These are phyloP conservation scores for Ceratocystis cubensis DNA, from an alignment of 2,329 filamentous ascomycete species.

Conservation along the genomic window DNA sequence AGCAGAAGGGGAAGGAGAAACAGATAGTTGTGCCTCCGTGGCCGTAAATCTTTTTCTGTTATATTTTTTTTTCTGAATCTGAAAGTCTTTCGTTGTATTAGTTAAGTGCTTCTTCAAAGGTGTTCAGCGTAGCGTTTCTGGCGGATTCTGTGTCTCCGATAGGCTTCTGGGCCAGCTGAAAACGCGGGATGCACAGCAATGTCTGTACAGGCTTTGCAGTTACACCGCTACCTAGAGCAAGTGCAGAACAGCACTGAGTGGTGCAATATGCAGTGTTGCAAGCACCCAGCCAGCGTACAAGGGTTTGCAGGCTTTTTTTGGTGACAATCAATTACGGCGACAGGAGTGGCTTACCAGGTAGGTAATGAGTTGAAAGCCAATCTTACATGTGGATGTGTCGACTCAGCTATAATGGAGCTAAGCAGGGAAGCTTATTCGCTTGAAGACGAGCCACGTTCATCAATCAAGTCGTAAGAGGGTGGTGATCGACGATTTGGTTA, in stretches of 20 bases:
- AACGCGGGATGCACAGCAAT: neutral
- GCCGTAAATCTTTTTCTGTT: neutral
- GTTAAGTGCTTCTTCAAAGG: neutral
- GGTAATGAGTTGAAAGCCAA: slow-evolving; percentile 3
- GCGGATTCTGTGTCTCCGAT: neutral
- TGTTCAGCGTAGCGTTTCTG: neutral
- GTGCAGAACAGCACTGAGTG: neutral
- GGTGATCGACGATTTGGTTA: neutral
- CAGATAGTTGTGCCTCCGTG: neutral
- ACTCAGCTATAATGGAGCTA: slow-evolving; percentile 3
- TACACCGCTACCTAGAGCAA: neutral
- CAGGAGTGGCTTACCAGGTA: slow-evolving; percentile 4
- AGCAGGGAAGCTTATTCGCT: slow-evolving; percentile 3
- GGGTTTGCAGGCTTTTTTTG: neutral
- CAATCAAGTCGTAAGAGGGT: neutral
- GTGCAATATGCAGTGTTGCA: neutral
- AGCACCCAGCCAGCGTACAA: neutral
- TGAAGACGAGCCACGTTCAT: slow-evolving; percentile 11
- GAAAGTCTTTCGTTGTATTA: neutral
- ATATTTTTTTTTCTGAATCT: neutral
- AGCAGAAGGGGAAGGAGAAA: neutral
- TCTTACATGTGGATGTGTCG: slow-evolving; percentile 3
- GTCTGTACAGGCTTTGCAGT: neutral
- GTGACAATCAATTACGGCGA: neutral
- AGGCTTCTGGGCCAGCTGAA: neutral